A percentile compares a stretch with the other conserved stretches of the same genome.
phyloP scores from a whole-genome alignment of 176 grass and related monocot species.

The Miscanthus lutarioriparius region DNA sequence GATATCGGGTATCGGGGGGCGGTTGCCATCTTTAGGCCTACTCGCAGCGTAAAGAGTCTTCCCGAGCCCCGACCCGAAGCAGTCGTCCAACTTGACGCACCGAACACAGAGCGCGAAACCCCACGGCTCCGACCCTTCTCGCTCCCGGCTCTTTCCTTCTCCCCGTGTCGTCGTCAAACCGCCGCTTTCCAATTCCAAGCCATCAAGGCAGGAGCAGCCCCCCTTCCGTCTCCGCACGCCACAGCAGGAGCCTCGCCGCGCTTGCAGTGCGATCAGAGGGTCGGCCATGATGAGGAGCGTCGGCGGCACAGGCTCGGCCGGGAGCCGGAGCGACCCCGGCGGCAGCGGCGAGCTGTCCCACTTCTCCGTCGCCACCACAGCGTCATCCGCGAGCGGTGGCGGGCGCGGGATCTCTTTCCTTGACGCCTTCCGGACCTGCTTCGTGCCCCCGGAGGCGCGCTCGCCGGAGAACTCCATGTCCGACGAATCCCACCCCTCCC shows the following conservation, averaged over 20 bases:
- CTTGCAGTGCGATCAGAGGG: not conserved
- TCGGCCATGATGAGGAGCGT: constrained; percentile 16
- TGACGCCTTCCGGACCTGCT: constrained; percentile 63
- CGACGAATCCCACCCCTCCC: constrained; percentile 32
- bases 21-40: too few relatives aligned
- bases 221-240: constrained; percentile 1
- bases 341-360: constrained; percentile 46
- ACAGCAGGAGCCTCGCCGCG: not conserved
- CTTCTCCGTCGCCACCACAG: constrained; percentile 29
- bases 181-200: constrained; percentile 33
- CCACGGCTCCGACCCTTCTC: not conserved
- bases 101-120: not conserved
- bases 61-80: not conserved
- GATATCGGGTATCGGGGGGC: too few relatives aligned
- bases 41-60: too few relatives aligned
- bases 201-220: not conserved
- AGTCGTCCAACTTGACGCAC: constrained; percentile 33
- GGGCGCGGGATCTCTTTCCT: constrained; percentile 33
- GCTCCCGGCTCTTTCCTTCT: not conserved
- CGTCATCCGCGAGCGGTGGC: constrained; percentile 5
- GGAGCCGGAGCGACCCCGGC: constrained; percentile 30
- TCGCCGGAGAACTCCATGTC: constrained; percentile 43
- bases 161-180: constrained; percentile 5
- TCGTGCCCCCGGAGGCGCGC: constrained; percentile 41
- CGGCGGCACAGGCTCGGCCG: not conserved